Conservation (phyloP, 2,329 filamentous ascomycete genomes). For the Saccharata proteae region DNA sequence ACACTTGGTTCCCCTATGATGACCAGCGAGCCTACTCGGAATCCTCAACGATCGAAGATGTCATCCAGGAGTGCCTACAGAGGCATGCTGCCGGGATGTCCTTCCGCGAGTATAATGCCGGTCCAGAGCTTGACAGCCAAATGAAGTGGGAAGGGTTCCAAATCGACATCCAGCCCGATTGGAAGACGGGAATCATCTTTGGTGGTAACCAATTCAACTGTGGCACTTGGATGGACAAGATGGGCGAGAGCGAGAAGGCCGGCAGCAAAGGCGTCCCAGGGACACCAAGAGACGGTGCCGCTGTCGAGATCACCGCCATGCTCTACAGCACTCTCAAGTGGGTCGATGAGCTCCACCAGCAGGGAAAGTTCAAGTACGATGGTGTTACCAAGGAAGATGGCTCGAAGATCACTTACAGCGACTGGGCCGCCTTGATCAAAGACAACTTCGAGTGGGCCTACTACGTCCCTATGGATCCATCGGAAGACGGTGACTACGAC, state of each 20-base stretch:
- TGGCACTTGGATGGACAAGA: conserved; percentile 99
- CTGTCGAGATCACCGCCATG: conserved; percentile 88
- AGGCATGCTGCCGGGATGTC: conserved; percentile 82
- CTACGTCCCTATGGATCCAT: conserved; percentile 60
- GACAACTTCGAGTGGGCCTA: conserved; percentile 85
- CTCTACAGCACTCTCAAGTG: conserved; percentile 81
- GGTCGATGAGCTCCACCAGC: conserved; percentile 55
- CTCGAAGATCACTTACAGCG: conserved; percentile 52
- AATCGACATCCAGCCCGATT: conserved; percentile 82
- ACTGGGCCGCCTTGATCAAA: conserved; percentile 73
- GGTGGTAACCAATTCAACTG: conserved; percentile 92
- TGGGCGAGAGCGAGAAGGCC: conserved; percentile 92
- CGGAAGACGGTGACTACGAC: conserved; percentile 66
- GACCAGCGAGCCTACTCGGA: conserved; percentile 78
- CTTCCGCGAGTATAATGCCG: conserved; percentile 90
- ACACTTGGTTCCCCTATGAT: conserved; percentile 78
- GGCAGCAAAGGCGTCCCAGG: conserved; percentile 87
- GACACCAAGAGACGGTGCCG: conserved; percentile 91
- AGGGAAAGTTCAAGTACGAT: conserved; percentile 60
- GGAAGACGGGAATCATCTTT: conserved; percentile 81
- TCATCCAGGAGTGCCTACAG: conserved; percentile 88
- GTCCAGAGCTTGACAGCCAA: conserved; percentile 74
- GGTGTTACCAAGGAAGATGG: conserved; percentile 58
- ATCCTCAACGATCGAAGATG: conserved; percentile 70
- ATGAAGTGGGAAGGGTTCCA: conserved; percentile 92